Conservation (phyloP, 2,329 filamentous ascomycete genomes). For the Hyphodiscus sp. region DNA sequence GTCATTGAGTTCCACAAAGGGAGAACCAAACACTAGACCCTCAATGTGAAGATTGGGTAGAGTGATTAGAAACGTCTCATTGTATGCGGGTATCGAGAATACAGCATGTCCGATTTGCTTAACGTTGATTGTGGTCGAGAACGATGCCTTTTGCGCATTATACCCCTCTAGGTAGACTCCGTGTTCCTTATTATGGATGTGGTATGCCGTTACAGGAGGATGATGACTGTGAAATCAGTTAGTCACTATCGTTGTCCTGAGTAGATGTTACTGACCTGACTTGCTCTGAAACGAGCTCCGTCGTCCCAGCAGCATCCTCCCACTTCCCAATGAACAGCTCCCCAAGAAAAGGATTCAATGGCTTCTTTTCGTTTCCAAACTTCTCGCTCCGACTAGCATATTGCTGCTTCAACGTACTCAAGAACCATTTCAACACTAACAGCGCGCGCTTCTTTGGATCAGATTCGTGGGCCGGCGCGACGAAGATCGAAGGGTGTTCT, state of each 20-base stretch:
- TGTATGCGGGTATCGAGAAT: conserved; percentile 58
- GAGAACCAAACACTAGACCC: conserved; percentile 76
- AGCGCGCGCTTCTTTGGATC: conserved; percentile 78
- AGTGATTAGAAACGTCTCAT: conserved; percentile 74
- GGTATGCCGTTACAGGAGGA: conserved; percentile 90
- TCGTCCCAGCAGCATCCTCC: conserved; percentile 75
- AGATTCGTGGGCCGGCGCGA: conserved; percentile 72
- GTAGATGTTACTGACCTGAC: conserved; percentile 53
- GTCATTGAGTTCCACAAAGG: conserved; percentile 87
- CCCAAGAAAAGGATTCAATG: conserved; percentile 90
- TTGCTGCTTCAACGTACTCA: conserved; percentile 87
- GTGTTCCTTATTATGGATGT: conserved; percentile 78
- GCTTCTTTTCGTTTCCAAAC: conserved; percentile 92
- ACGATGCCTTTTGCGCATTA: conserved; percentile 94
- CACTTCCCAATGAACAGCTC: conserved; percentile 91
- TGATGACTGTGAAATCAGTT: conserved; percentile 57
- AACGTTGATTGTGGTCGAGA: conserved; percentile 87
- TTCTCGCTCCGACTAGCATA: conserved; percentile 68
- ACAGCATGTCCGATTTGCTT: conserved; percentile 91
- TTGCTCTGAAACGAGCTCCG: conserved; percentile 86
- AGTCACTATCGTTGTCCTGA: neutral
- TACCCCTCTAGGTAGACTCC: conserved; percentile 79
- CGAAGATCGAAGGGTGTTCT: conserved; percentile 70
- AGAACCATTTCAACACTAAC: conserved; percentile 92
- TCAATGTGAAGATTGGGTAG: conserved; percentile 90